Evolutionary conservation across 202 grass and related monocot species (phyloP).

Genomic region (Alloteropsis angusta): DNA sequence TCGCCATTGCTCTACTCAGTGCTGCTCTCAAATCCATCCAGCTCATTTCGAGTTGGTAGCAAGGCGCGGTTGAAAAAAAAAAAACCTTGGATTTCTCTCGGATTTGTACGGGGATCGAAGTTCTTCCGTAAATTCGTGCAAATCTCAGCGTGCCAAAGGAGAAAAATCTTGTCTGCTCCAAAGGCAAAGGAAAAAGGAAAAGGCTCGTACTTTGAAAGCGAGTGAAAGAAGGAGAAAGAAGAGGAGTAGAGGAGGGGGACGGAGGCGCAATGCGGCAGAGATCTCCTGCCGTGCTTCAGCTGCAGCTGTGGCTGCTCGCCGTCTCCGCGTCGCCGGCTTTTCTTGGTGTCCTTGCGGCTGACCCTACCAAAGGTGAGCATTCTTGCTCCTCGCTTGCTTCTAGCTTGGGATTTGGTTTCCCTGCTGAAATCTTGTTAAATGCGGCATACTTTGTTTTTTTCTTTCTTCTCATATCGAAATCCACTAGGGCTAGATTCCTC

Average conservation of each 20-base stretch:
- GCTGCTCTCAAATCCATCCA: background rate
- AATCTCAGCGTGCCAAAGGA: background rate
- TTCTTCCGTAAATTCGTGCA: background rate
- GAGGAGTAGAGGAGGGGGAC: background rate
- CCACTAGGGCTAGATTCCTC: background rate
- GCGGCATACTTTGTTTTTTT: background rate
- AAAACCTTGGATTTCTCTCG: background rate
- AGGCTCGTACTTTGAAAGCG: slow-evolving; percentile 12
- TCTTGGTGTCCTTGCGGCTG: slow-evolving; percentile 27
- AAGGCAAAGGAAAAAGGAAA: slow-evolving; percentile 6
- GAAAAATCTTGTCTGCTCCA: slow-evolving; percentile 24
- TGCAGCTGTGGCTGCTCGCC: slow-evolving; percentile 38
- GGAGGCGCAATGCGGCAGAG: slow-evolving; percentile 35
- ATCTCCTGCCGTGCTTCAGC: slow-evolving; percentile 26
- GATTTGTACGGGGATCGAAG: background rate
- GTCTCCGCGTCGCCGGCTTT: slow-evolving; percentile 23
- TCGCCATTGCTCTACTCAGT: background rate
- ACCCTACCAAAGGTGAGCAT: slow-evolving; percentile 38
- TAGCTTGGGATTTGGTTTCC: background rate
- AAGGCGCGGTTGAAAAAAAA: background rate
- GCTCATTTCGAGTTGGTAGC: slow-evolving; percentile 6
- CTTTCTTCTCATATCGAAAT: background rate
- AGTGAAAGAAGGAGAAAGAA: background rate
- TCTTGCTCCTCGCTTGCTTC: background rate
- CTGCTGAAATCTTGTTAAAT: slow-evolving; percentile 25